phyloP scores from a whole-genome alignment of 2,329 filamentous ascomycete species.

The Endothia cerciana region DNA sequence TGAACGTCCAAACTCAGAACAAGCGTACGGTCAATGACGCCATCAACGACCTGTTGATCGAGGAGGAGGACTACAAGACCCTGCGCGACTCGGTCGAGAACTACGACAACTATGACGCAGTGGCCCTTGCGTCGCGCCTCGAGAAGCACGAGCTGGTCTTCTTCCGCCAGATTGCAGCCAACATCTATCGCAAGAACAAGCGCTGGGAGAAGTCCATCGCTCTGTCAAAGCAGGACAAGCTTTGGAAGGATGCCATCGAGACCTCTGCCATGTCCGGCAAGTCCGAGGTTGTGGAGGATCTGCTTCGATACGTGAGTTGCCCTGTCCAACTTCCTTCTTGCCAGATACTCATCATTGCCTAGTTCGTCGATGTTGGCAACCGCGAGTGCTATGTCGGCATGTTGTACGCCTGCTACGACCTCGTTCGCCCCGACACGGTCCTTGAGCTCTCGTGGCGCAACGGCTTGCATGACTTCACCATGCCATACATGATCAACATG shows the following conservation, averaged over 20 bases:
- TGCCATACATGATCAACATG: constrained; percentile 99
- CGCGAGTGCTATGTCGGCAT: constrained; percentile 99
- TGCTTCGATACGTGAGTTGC: constrained; percentile 92
- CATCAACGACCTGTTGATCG: constrained; percentile 95
- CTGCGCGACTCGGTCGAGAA: constrained; percentile 96
- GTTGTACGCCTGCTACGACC: constrained; percentile 97
- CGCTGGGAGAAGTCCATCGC: constrained; percentile 99
- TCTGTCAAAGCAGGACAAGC: constrained; percentile 97
- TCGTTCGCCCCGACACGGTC: constrained; percentile 89
- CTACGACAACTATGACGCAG: constrained; percentile 98
- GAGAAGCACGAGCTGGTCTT: constrained; percentile 99
- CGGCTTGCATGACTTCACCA: constrained; percentile 93
- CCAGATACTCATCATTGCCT: constrained; percentile 39
- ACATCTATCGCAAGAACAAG: constrained; percentile 99
- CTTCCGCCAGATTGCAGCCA: constrained; percentile 98
- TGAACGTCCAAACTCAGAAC: constrained; percentile 95
- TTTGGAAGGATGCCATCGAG: constrained; percentile 99
- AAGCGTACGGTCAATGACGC: constrained; percentile 98
- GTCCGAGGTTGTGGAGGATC: constrained; percentile 89
- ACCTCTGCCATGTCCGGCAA: constrained; percentile 92
- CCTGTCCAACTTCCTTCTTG: constrained; percentile 5
- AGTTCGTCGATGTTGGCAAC: constrained; percentile 99
- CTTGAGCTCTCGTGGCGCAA: constrained; percentile 97
- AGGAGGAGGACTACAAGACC: constrained; percentile 99
- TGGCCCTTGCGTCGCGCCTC: constrained; percentile 86